Percentiles rank a stretch among this genome's conserved stretches.
phyloP scores from a whole-genome alignment of 106 monocot genomes.

The Phalaenopsis equestris region DNA sequence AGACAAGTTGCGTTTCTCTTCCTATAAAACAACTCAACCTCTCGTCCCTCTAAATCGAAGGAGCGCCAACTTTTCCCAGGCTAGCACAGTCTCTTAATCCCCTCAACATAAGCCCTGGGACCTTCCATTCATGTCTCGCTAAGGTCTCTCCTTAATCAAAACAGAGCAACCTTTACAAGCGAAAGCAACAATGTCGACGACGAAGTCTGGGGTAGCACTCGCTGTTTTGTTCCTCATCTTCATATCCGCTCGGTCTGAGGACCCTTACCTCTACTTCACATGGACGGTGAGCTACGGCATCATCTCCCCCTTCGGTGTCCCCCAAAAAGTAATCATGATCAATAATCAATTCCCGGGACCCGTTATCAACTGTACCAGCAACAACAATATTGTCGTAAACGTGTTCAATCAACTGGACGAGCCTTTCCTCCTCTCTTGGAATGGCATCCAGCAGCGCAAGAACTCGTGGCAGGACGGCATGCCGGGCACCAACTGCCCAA shows the following conservation, averaged over 20 bases:
- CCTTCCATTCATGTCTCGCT: not conserved
- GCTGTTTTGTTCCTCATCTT: not conserved
- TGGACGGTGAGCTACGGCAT: conserved; percentile 25
- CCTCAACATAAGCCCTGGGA: not conserved
- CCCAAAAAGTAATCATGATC: conserved; percentile 23
- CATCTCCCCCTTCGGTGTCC: conserved; percentile 11
- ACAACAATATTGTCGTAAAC: conserved; percentile 32
- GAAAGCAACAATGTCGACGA: not conserved
- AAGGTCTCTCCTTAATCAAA: not conserved
- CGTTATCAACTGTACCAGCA: conserved; percentile 28
- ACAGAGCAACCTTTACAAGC: not conserved
- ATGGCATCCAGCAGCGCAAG: conserved; percentile 50
- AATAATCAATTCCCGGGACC: conserved; percentile 27
- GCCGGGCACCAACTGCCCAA: conserved; percentile 45
- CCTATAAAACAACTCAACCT: not conserved
- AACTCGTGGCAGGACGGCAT: conserved; percentile 55
- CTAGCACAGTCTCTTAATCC: not conserved
- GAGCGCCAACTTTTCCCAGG: not conserved
- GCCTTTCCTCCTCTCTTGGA: conserved; percentile 29
- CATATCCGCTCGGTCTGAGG: conserved; percentile 6
- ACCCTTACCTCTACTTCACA: conserved; percentile 26
- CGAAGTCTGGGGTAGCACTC: not conserved
- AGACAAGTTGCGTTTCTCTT: not conserved
- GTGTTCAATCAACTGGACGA: conserved; percentile 54
- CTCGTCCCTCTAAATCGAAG: not conserved